Percentiles rank a stretch among this genome's conserved stretches.
phyloP scores from a whole-genome alignment of 1,284 basidiomycete genomes.

The Abortiporus biennis region DNA sequence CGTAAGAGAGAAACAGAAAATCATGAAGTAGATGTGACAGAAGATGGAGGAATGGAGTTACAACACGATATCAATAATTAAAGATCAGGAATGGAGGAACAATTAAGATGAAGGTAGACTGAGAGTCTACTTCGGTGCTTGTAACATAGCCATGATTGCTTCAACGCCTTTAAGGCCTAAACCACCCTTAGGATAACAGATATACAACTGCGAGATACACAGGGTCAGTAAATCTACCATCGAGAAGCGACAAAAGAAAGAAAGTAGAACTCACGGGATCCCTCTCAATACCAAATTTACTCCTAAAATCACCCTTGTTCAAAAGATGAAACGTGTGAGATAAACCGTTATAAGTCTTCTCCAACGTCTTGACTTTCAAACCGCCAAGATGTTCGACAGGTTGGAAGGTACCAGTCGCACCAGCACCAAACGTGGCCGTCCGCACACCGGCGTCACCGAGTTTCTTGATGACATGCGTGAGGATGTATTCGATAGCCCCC shows the following conservation, averaged over 20 bases:
- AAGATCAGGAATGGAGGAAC: too few relatives aligned
- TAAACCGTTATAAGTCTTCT: slow-evolving; percentile 40
- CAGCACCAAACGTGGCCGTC: slow-evolving; percentile 40
- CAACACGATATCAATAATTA: too few relatives aligned
- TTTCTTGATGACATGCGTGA: slow-evolving; percentile 40
- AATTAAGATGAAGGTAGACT: too few relatives aligned
- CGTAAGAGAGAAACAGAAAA: too few relatives aligned
- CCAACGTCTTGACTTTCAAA: slow-evolving; percentile 34
- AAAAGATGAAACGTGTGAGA: slow-evolving; percentile 33
- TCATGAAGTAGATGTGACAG: too few relatives aligned
- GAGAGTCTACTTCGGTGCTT: slow-evolving; percentile 29
- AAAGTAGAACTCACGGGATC: slow-evolving; percentile 24
- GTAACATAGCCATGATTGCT: slow-evolving; percentile 31
- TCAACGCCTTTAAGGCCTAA: slow-evolving; percentile 29
- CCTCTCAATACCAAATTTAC: slow-evolving; percentile 32
- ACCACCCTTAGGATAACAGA: slow-evolving; percentile 25
- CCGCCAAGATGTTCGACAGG: slow-evolving; percentile 31
- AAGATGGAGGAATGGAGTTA: too few relatives aligned
- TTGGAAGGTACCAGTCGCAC: slow-evolving; percentile 31
- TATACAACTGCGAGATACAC: slow-evolving; percentile 19
- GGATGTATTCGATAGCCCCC: slow-evolving; percentile 41
- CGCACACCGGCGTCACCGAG: slow-evolving; percentile 36
- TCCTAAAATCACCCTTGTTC: slow-evolving; percentile 40
- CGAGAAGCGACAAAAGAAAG: slow-evolving; percentile 1
- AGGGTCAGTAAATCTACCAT: slow-evolving; percentile 9